A percentile compares a stretch with the other conserved stretches of the same genome.
phyloP scores from a whole-genome alignment of 768 basidiomycete genomes.

The Phaeolepiota aurea region DNA sequence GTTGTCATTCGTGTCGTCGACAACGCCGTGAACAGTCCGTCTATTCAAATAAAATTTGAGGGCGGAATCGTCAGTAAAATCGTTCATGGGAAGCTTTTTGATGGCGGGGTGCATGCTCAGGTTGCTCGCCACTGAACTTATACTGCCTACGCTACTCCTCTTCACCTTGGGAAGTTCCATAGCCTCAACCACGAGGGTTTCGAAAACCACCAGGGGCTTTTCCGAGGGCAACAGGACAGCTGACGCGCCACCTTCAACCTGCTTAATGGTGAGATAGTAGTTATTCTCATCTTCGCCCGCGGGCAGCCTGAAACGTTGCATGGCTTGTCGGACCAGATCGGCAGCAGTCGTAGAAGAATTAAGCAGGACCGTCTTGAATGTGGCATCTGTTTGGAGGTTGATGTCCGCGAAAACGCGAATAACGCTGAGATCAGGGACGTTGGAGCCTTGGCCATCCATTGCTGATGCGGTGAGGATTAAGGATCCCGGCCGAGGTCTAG shows the following conservation, averaged over 20 bases:
- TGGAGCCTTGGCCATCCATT: slow-evolving; percentile 52
- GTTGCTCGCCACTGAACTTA: slow-evolving; percentile 89
- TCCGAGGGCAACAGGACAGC: slow-evolving; percentile 66
- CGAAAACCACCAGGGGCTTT: slow-evolving; percentile 85
- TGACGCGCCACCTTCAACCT: slow-evolving; percentile 81
- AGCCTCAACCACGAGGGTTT: slow-evolving; percentile 75
- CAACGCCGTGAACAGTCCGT: slow-evolving; percentile 27
- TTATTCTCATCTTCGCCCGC: slow-evolving; percentile 48
- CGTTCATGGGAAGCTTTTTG: slow-evolving; percentile 90
- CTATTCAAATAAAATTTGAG: slow-evolving; percentile 96
- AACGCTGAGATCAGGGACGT: slow-evolving; percentile 82
- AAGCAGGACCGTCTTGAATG: slow-evolving; percentile 95
- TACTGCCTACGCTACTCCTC: slow-evolving; percentile 87
- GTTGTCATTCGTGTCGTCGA: slow-evolving; percentile 30
- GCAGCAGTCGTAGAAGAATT: slow-evolving; percentile 77
- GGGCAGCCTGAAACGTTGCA: slow-evolving; percentile 87
- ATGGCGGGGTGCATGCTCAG: slow-evolving; percentile 95
- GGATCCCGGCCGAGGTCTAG: slow-evolving; percentile 69
- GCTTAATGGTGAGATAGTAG: slow-evolving; percentile 91
- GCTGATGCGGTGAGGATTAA: slow-evolving; percentile 57
- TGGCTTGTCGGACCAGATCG: slow-evolving; percentile 86
- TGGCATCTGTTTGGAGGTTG: slow-evolving; percentile 86
- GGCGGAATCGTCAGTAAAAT: slow-evolving; percentile 93
- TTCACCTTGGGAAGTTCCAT: slow-evolving; percentile 82
- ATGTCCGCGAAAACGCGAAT: slow-evolving; percentile 94